These are phyloP conservation scores for Kalmusia sp. DNA, from an alignment of 2,329 filamentous ascomycete species.

Conservation along the genomic window DNA sequence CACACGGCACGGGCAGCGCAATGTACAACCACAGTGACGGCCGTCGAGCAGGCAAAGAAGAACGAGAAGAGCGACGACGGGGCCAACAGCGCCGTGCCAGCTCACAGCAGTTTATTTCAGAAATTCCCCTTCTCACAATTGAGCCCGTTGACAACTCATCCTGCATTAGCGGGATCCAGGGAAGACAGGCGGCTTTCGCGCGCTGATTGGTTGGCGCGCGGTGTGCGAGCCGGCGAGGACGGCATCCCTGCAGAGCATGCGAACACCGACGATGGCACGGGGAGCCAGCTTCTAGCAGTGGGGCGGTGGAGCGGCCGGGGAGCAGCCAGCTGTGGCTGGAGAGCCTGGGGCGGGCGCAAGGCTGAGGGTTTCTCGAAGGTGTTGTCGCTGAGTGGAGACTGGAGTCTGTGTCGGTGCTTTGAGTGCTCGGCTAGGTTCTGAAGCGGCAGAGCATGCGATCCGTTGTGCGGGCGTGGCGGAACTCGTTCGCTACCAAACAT, in stretches of 20 bases:
- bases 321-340: no score
- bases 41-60: constrained; percentile 8
- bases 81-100: constrained; percentile 14
- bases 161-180: constrained; percentile 45
- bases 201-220: constrained; percentile 28
- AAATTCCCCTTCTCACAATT: constrained; percentile 31
- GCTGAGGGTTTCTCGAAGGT: no score
- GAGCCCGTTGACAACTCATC: constrained; percentile 43
- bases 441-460: no score
- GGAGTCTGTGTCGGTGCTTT: no score
- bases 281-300: no score
- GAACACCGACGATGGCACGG: constrained; percentile 6
- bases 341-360: no score
- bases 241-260: constrained; percentile 10
- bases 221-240: neutral
- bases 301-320: no score
- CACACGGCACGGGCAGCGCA: no score
- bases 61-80: constrained; percentile 16
- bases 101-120: constrained; percentile 14
- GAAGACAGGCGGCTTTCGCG: constrained; percentile 19
- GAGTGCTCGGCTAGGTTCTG: no score
- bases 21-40: neutral
- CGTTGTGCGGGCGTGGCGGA: no score
- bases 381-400: no score
- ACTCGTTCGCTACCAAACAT: no score